A percentile compares a stretch with the other conserved stretches of the same genome.
Evolutionary conservation across 2,329 filamentous ascomycete genomes (phyloP).

Genomic region (Dactylellina haptotyla): DNA sequence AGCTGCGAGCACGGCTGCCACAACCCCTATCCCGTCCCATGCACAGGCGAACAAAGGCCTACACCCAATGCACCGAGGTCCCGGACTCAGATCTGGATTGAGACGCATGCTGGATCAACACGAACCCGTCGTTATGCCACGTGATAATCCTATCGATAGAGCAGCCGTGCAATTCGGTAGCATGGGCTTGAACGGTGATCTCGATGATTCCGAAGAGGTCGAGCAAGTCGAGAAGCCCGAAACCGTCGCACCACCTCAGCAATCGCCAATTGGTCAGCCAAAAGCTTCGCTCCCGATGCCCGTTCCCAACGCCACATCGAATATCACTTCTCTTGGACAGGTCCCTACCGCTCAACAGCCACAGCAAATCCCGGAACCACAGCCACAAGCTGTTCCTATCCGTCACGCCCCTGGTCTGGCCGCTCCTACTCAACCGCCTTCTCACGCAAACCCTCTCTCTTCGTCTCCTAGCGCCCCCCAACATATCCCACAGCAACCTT

Average conservation of each 20-base stretch:
- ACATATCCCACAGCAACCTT: constrained; percentile 69
- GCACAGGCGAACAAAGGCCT: constrained; percentile 78
- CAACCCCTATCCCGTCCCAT: constrained; percentile 76
- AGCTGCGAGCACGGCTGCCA: constrained; percentile 86
- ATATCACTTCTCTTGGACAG: constrained; percentile 59
- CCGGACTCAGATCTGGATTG: constrained; percentile 75
- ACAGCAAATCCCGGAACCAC: constrained; percentile 58
- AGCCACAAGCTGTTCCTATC: constrained; percentile 65
- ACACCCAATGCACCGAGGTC: constrained; percentile 63
- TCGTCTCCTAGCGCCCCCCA: constrained; percentile 73
- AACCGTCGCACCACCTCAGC: constrained; percentile 90
- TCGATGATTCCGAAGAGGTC: constrained; percentile 87
- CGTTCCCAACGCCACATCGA: constrained; percentile 66
- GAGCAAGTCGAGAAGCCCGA: constrained; percentile 89
- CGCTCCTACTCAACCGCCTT: constrained; percentile 68
- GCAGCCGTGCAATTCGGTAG: constrained; percentile 95
- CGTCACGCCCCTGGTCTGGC: constrained; percentile 67
- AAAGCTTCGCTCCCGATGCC: constrained; percentile 78
- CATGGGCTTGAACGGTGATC: constrained; percentile 82
- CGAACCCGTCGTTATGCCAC: constrained; percentile 97
- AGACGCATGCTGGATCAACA: constrained; percentile 91
- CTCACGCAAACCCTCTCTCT: constrained; percentile 81
- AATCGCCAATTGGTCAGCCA: constrained; percentile 89
- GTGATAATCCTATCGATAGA: constrained; percentile 86
- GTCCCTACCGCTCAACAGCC: constrained; percentile 61